Base-by-base conservation (phyloP, 345 rosid genomes). In the Eucalyptus polybractea region DNA sequence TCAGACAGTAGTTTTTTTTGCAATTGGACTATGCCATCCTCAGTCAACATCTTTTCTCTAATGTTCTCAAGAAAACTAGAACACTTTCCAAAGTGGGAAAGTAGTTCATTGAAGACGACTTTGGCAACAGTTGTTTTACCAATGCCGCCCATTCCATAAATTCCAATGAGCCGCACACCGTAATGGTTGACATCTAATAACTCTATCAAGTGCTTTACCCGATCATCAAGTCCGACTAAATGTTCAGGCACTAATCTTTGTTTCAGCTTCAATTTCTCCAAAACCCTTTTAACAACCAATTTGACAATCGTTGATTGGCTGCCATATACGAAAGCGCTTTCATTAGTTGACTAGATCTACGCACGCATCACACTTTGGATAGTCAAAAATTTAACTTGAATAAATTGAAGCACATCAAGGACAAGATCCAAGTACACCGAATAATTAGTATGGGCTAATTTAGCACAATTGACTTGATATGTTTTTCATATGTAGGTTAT, bases 291-390 rank as follows among this genome's bases (percentile, higher is more conserved):
- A 67, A 67, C 76, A 31, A 67, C 22, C 11, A 2, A 15, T n/a
- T 67, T 3, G 6, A 31, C 10, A 31, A 31, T 67, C 4, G 0
- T 19, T 67, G 76, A 40, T 67, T 67, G 40, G 22, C 76, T 67
- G 76, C 6, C 5, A 8, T n/a, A 1, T n/a, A 4, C 21, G 31
- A n/a, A 31, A 31, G 10, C 3, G 0, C 2, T n/a, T 31, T 15
- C 40, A 31, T 67, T 15, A 67, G 40, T 0, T 58, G 29, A 58
- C 65, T 58, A 25, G 7, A 58, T 58, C 27, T 58, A 58, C 15
- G 4, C n/a, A 24, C 4, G 15, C 65, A 11, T 58, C 27, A 21
- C 25, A 19, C 25, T 21, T 54, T 0, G 1, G 11, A 22, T 21
- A 0, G 25, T 54, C 11, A 22, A 54, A 54, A 22, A 4, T 54